phyloP scores from a whole-genome alignment of 768 basidiomycete genomes.

The Naganishia friedmannii region DNA sequence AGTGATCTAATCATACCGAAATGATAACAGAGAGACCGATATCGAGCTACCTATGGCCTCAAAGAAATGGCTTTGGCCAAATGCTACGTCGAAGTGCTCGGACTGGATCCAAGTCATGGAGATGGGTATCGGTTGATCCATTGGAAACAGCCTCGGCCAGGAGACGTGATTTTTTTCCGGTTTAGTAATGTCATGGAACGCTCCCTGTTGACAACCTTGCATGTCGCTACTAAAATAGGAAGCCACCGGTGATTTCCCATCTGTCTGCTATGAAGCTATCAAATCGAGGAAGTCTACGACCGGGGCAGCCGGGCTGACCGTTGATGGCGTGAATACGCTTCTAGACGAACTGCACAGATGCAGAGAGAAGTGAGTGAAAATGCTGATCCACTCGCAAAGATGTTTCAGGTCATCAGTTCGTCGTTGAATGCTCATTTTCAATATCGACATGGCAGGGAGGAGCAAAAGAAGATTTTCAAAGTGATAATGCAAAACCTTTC shows the following conservation, averaged over 20 bases:
- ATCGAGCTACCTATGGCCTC: constrained; percentile 84
- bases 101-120: constrained; percentile 71
- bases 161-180: constrained; percentile 40
- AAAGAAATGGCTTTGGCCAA: constrained; percentile 95
- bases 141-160: constrained; percentile 64
- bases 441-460: constrained; percentile 57
- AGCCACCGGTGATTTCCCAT: constrained; percentile 72
- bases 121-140: constrained; percentile 78
- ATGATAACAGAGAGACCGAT: constrained; percentile 75
- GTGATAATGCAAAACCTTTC: constrained; percentile 65
- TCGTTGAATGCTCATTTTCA: too few relatives aligned
- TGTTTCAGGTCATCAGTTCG: too few relatives aligned
- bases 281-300: constrained; percentile 69
- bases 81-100: constrained; percentile 83
- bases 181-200: neutral
- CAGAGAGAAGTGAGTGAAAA: constrained; percentile 66
- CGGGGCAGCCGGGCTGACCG: constrained; percentile 64
- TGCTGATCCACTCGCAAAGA: neutral
- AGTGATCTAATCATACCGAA: too few relatives aligned
- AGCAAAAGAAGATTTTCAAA: constrained; percentile 72
- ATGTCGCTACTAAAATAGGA: constrained; percentile 20
- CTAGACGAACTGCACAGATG: constrained; percentile 74
- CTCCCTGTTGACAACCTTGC: neutral
- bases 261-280: constrained; percentile 81
- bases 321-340: constrained; percentile 78